Conservation (phyloP, 345 rosid species). For the Firmiana major region DNA sequence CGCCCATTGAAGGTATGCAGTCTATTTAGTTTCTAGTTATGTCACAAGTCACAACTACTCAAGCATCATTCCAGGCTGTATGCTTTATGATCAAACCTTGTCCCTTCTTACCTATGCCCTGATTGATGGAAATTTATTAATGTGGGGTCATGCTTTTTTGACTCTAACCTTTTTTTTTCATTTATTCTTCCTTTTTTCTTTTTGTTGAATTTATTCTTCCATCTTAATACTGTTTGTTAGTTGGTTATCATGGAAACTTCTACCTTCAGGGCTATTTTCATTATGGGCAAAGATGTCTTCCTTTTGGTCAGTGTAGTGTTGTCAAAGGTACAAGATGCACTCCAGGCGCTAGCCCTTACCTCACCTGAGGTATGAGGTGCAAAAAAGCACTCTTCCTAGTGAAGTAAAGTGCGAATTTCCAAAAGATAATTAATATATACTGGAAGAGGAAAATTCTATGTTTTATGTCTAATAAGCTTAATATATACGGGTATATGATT, state of each 20-base stretch:
- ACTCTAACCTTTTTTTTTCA: not conserved
- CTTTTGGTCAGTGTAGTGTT: not conserved
- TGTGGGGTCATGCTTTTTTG: not conserved
- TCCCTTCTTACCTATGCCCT: not conserved
- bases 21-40: not conserved
- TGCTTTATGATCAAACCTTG: not conserved
- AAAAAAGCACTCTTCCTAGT: not conserved
- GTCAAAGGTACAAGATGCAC: not conserved
- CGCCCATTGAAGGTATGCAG: conserved; percentile 73
- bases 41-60: not conserved
- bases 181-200: not conserved
- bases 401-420: not conserved
- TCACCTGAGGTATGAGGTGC: not conserved
- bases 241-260: not conserved
- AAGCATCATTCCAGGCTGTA: not conserved
- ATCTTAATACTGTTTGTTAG: not conserved
- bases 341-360: not conserved
- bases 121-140: not conserved
- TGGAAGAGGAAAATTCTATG: not conserved
- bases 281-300: not conserved
- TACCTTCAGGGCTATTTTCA: not conserved
- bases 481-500: not conserved
- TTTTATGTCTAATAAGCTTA: not conserved
- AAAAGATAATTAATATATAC: not conserved
- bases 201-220: not conserved